These are phyloP conservation scores for Aspergillus baeticus DNA, from an alignment of 495 filamentous ascomycete species.

Conservation along the genomic window DNA sequence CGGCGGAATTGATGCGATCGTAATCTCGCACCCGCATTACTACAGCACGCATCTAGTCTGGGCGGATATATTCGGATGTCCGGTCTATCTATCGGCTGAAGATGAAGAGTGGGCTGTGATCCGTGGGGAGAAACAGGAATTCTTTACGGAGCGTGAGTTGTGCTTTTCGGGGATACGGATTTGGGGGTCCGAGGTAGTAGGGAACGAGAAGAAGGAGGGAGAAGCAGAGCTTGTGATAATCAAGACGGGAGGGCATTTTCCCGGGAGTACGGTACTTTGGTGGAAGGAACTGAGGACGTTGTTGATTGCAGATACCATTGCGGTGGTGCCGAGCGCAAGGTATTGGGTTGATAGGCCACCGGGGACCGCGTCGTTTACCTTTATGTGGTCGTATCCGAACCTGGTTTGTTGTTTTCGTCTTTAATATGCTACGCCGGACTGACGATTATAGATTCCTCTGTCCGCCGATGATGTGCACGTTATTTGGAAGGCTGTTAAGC, in stretches of 20 bases:
- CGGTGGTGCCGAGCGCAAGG: slow-evolving; percentile 61
- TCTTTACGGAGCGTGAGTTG: slow-evolving; percentile 13
- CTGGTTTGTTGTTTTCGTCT: slow-evolving; percentile 44
- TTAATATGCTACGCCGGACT: background rate
- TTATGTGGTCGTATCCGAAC: slow-evolving; percentile 81
- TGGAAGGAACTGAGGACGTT: slow-evolving; percentile 50
- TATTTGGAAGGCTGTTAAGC: slow-evolving; percentile 46
- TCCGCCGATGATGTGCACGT: slow-evolving; percentile 31
- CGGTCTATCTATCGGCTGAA: slow-evolving; percentile 59
- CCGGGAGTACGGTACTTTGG: slow-evolving; percentile 63
- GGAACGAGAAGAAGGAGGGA: slow-evolving; percentile 25
- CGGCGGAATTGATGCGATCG: slow-evolving; percentile 67
- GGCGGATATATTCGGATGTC: slow-evolving; percentile 61
- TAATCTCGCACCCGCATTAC: slow-evolving; percentile 80
- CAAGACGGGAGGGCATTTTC: slow-evolving; percentile 74
- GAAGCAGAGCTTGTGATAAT: slow-evolving; percentile 59
- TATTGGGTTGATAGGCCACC: slow-evolving; percentile 52
- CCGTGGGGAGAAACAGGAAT: slow-evolving; percentile 24
- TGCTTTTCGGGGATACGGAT: background rate
- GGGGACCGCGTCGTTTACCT: slow-evolving; percentile 62
- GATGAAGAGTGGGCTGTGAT: slow-evolving; percentile 60
- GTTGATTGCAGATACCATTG: slow-evolving; percentile 69
- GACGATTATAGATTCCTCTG: slow-evolving; percentile 55
- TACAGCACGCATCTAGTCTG: slow-evolving; percentile 70
- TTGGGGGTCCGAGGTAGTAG: background rate